Percentiles rank a stretch among this genome's conserved stretches.
Conservation (phyloP, 1,284 basidiomycete genomes). For the Pascua guehoae region DNA sequence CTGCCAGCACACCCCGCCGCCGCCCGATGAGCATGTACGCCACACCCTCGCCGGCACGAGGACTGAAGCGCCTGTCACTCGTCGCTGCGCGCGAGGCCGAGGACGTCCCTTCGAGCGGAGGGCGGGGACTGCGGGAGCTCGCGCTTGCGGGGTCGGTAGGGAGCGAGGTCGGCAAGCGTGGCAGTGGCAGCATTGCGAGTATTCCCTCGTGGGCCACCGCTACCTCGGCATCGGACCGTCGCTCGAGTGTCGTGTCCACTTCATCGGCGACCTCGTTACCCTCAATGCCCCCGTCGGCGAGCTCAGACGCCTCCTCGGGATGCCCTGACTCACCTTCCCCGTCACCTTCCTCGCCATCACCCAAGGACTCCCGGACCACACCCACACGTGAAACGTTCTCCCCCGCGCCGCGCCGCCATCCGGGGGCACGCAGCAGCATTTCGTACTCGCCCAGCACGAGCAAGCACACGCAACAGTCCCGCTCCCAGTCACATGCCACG, state of each 20-base stretch:
- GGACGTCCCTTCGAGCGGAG: not conserved
- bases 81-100: conserved; percentile 7
- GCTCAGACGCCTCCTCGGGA: not conserved
- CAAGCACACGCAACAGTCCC: not conserved
- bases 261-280: not conserved
- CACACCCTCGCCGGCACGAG: not conserved
- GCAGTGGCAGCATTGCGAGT: no score
- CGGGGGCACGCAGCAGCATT: not conserved
- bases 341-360: not conserved
- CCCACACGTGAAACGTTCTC: no score
- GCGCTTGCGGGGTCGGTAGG: not conserved
- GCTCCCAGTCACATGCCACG: not conserved
- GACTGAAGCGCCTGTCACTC: conserved; percentile 25
- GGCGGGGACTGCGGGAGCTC: not conserved
- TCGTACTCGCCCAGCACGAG: not conserved
- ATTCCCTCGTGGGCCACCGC: no score
- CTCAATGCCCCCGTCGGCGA: not conserved
- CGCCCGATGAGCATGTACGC: not conserved
- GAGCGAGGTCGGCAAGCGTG: not conserved
- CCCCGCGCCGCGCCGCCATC: not conserved
- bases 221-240: not conserved
- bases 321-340: not conserved
- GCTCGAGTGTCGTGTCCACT: not conserved
- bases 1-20: not conserved
- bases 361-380: not conserved